phyloP scores from a whole-genome alignment of 2,329 filamentous ascomycete genomes.

The Phialemoniopsis sp. region DNA sequence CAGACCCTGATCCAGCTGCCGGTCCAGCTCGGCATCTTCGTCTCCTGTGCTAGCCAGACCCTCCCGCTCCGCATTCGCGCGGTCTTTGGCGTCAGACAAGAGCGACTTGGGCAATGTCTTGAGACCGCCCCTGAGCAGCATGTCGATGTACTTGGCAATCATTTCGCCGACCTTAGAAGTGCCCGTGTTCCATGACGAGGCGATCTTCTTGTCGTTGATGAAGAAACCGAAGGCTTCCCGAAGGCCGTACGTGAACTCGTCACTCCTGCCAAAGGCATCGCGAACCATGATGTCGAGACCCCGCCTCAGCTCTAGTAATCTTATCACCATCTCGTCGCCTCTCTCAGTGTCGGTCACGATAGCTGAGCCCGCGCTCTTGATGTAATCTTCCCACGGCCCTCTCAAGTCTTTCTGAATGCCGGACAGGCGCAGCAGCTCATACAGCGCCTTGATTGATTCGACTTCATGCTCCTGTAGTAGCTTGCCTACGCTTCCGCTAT shows the following conservation, averaged over 20 bases:
- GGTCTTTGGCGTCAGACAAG: slow-evolving; percentile 56
- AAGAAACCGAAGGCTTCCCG: slow-evolving; percentile 84
- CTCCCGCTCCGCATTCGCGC: slow-evolving; percentile 52
- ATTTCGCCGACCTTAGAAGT: slow-evolving; percentile 96
- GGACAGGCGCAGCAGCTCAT: slow-evolving; percentile 70
- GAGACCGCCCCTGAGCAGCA: slow-evolving; percentile 79
- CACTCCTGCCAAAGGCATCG: slow-evolving; percentile 71
- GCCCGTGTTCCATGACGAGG: slow-evolving; percentile 70
- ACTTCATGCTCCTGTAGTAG: slow-evolving; percentile 70
- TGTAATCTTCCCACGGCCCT: slow-evolving; percentile 73
- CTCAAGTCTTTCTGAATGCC: slow-evolving; percentile 67
- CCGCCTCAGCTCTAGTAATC: slow-evolving; percentile 76
- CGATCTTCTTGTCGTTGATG: slow-evolving; percentile 83
- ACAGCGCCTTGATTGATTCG: slow-evolving; percentile 69
- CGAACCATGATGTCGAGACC: slow-evolving; percentile 73
- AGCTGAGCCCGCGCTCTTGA: slow-evolving; percentile 65
- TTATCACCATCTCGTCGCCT: slow-evolving; percentile 80
- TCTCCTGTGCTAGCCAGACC: slow-evolving; percentile 69
- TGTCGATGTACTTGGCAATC: slow-evolving; percentile 96
- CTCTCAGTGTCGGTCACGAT: slow-evolving; percentile 80
- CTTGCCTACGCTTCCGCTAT: slow-evolving; percentile 63
- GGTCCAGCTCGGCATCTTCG: slow-evolving; percentile 87
- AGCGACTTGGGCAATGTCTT: slow-evolving; percentile 75
- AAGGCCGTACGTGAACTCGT: slow-evolving; percentile 72
- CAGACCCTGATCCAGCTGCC: slow-evolving; percentile 86